These are phyloP conservation scores for Aspergillus conjunctus DNA, from an alignment of 495 filamentous ascomycete genomes.

Conservation along the genomic window DNA sequence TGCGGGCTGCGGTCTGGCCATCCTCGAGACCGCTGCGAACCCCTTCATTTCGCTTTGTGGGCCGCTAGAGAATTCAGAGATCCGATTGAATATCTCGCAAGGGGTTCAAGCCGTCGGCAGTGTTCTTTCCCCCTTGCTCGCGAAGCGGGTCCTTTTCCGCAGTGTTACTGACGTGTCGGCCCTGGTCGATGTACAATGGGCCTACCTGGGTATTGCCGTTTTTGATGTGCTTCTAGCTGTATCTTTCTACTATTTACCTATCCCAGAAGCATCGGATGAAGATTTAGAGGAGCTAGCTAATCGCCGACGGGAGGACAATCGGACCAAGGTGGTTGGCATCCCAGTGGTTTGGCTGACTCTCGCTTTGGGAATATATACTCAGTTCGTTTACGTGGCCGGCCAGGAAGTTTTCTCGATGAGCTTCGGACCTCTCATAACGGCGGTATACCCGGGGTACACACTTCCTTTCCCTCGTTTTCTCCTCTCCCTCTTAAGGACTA, in stretches of 20 bases:
- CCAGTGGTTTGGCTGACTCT: slow-evolving; percentile 61
- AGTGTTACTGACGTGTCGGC: slow-evolving; percentile 52
- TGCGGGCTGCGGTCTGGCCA: slow-evolving; percentile 63
- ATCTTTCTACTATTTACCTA: slow-evolving; percentile 63
- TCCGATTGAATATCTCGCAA: slow-evolving; percentile 67
- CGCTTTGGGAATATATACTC: slow-evolving; percentile 56
- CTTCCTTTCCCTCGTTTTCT: slow-evolving; percentile 30
- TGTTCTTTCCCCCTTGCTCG: slow-evolving; percentile 62
- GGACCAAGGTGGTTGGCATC: slow-evolving; percentile 44
- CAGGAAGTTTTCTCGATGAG: slow-evolving; percentile 61
- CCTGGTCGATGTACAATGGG: slow-evolving; percentile 70
- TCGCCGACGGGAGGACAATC: slow-evolving; percentile 53
- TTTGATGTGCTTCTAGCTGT: slow-evolving; percentile 66
- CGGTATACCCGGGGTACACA: slow-evolving; percentile 34
- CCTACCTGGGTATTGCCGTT: slow-evolving; percentile 68
- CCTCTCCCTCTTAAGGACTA: neutral
- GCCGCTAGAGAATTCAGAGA: slow-evolving; percentile 64
- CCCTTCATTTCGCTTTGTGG: slow-evolving; percentile 71
- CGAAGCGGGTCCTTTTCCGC: slow-evolving; percentile 62
- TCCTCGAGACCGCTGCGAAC: slow-evolving; percentile 67
- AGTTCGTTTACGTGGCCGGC: slow-evolving; percentile 67
- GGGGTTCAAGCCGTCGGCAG: slow-evolving; percentile 69
- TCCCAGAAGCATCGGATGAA: slow-evolving; percentile 68
- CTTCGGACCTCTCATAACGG: slow-evolving; percentile 45
- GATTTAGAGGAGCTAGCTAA: slow-evolving; percentile 61